phyloP scores from a whole-genome alignment of 2,329 filamentous ascomycete species.

The Fusarium papillatum region DNA sequence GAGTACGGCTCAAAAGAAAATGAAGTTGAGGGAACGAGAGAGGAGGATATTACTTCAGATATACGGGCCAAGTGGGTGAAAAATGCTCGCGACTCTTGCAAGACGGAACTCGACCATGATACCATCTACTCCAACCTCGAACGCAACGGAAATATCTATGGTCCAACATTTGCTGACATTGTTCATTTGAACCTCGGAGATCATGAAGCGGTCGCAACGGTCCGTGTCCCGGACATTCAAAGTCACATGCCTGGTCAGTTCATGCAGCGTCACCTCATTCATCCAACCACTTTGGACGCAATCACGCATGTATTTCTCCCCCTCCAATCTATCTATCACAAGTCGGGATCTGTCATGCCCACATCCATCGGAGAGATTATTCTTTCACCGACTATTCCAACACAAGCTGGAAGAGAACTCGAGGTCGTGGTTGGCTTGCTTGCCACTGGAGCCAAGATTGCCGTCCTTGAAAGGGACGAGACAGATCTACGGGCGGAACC shows the following conservation, averaged over 20 bases:
- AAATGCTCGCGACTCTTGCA: neutral
- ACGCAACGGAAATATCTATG: neutral
- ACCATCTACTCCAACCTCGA: neutral
- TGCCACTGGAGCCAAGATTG: neutral
- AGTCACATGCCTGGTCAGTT: constrained; percentile 5
- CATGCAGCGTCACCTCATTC: neutral
- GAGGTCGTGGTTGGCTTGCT: neutral
- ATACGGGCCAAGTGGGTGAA: neutral
- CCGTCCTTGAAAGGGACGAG: neutral
- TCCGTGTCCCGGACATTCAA: neutral
- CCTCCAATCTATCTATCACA: neutral
- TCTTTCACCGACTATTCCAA: neutral
- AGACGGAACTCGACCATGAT: neutral
- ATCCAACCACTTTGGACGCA: neutral
- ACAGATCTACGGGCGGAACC: neutral
- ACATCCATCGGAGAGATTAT: neutral
- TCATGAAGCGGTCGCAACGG: neutral
- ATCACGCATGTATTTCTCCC: neutral
- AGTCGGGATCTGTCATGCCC: neutral
- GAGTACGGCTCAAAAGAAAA: neutral
- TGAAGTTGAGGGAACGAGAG: neutral
- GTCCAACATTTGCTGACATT: neutral
- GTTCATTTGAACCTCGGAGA: neutral
- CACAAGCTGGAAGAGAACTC: neutral
- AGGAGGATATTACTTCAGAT: neutral